These are phyloP conservation scores for Penicillium sp. DNA, from an alignment of 2,329 filamentous ascomycete genomes.

Conservation along the genomic window DNA sequence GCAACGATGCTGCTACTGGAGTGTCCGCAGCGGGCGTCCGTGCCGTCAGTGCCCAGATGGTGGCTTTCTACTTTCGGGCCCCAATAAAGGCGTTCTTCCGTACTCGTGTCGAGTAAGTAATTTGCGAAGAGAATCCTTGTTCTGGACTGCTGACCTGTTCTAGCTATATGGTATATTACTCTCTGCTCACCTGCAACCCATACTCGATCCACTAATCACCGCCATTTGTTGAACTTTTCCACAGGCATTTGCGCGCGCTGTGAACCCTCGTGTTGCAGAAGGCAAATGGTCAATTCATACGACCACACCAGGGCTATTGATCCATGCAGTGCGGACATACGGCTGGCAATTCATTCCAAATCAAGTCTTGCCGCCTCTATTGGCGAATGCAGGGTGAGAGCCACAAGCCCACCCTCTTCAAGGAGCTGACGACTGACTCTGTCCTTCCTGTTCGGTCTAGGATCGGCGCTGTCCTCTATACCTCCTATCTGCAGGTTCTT, in stretches of 20 bases:
- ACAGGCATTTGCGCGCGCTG: slow-evolving; percentile 61
- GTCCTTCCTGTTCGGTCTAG: slow-evolving; percentile 27
- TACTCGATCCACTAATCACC: slow-evolving; percentile 11
- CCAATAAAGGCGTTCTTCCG: slow-evolving; percentile 92
- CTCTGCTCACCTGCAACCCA: slow-evolving; percentile 4
- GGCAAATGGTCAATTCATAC: slow-evolving; percentile 58
- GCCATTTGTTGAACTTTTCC: background rate
- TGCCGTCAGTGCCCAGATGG: slow-evolving; percentile 75
- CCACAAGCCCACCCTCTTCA: background rate
- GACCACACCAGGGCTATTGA: slow-evolving; percentile 59
- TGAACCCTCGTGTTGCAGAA: slow-evolving; percentile 53
- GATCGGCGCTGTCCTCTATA: slow-evolving; percentile 62
- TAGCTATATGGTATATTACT: slow-evolving; percentile 51
- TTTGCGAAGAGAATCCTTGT: slow-evolving; percentile 1
- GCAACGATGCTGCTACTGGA: slow-evolving; percentile 63
- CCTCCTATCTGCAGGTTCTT: slow-evolving; percentile 60
- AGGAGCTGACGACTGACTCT: background rate
- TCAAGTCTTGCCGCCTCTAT: slow-evolving; percentile 60
- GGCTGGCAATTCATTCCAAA: slow-evolving; percentile 64
- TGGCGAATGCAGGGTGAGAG: slow-evolving; percentile 61
- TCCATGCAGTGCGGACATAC: slow-evolving; percentile 60
- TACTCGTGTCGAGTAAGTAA: slow-evolving; percentile 76
- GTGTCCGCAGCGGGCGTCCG: slow-evolving; percentile 83
- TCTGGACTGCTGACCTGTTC: slow-evolving; percentile 18
- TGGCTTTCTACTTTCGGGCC: slow-evolving; percentile 88